These are phyloP conservation scores for Condylostoma magnum DNA, from an alignment of 169 alveolate species.

Conservation along the genomic window DNA sequence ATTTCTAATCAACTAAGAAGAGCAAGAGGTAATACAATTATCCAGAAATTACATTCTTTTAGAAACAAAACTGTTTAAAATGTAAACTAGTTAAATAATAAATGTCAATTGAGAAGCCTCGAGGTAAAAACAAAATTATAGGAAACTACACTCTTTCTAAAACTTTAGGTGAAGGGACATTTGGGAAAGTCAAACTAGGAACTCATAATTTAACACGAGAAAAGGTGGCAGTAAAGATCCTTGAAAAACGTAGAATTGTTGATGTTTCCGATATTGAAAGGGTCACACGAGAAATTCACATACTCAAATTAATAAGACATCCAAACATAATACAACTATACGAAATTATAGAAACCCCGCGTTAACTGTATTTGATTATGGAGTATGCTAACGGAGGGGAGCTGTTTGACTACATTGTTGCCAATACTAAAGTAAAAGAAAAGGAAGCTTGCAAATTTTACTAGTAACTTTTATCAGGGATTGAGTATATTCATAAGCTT, in stretches of 20 bases:
- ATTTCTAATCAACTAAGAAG: no score
- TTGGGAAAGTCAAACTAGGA: conserved; percentile 83
- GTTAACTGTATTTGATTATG: conserved; percentile 60
- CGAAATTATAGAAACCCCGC: conserved; percentile 60
- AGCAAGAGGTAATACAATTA: no score
- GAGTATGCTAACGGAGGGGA: conserved; percentile 77
- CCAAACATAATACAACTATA: conserved; percentile 69
- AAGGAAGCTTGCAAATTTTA: conserved; percentile 72
- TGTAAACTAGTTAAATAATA: no score
- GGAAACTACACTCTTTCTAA: conserved; percentile 32
- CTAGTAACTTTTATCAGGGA: conserved; percentile 65
- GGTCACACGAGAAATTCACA: conserved; percentile 85
- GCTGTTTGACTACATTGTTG: conserved; percentile 71
- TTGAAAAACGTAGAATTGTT: conserved; percentile 73
- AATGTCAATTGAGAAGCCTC: no score
- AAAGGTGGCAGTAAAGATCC: conserved; percentile 67
- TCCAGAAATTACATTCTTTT: no score
- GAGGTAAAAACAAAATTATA: not conserved
- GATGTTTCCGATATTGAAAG: conserved; percentile 83
- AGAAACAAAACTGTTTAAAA: no score
- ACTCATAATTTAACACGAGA: conserved; percentile 80
- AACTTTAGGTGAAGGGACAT: conserved; percentile 87
- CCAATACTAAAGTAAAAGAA: conserved; percentile 36
- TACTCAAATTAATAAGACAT: conserved; percentile 74
- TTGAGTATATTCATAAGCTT: conserved; percentile 75